Conservation (phyloP, 371 early-diverging fungal genomes). For the Mucor sp. region DNA sequence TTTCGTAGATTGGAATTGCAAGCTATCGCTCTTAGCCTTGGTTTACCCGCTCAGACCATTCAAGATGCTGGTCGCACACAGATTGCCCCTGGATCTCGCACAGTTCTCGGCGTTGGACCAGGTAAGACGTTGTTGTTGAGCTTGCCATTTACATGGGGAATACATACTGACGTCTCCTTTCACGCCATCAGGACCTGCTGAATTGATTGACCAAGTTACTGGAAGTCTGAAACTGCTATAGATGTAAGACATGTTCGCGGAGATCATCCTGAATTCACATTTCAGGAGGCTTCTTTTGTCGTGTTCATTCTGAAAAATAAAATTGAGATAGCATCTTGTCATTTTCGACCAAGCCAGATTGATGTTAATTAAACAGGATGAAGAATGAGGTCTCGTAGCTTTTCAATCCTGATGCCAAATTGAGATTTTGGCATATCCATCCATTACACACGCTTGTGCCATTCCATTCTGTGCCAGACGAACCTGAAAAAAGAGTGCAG, state of each 20-base stretch:
- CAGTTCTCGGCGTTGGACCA: constrained; percentile 97
- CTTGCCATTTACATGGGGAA: background rate
- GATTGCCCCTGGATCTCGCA: constrained; percentile 93
- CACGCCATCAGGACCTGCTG: constrained; percentile 60
- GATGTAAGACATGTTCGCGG: background rate
- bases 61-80: constrained; percentile 98
- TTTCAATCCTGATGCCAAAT: no score
- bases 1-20: constrained; percentile 69
- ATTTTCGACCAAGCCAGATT: no score
- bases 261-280: background rate
- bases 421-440: no score
- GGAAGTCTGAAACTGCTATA: constrained; percentile 86
- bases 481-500: no score
- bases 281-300: background rate
- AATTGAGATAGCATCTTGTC: no score
- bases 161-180: background rate
- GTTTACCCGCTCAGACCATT: constrained; percentile 82
- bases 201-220: constrained; percentile 78
- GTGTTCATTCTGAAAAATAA: no score
- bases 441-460: no score
- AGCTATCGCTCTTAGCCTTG: constrained; percentile 65
- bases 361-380: no score
- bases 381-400: no score
- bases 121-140: constrained; percentile 48
- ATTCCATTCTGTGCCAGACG: no score